Evolutionary conservation across 768 basidiomycete genomes (phyloP), one percentile per base, ranked within the genome.

Genomic region (Hirschioporus abietinus): DNA sequence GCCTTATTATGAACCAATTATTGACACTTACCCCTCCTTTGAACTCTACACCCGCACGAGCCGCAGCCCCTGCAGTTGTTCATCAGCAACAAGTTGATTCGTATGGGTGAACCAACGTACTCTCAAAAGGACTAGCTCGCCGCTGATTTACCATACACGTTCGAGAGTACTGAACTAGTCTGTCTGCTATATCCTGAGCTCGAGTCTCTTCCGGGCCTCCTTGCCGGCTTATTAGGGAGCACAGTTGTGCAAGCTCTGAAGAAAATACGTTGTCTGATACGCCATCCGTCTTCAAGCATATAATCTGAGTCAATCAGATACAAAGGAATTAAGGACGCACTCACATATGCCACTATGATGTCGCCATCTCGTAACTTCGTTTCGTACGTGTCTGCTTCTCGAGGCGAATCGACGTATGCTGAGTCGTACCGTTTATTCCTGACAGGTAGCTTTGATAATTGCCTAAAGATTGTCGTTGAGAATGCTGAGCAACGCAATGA

Each of bases 111-210:
- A 34, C 25, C 26, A 7, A 78, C 87, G 72, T 73, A 85, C 89
- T 83, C 76, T 91, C 87, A 70, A 93, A 94, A 1, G 92, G 92
- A 74, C 88, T 91, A 34, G 84, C 80, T 70, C 88, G 79, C 65
- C 77, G 81, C 68, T 82, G 84, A 72, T 85, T 87, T 67, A 76
- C 78, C 92, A 94, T 93, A 73, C 89, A 91, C 27, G 79, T 75
- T 67, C 80, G 81, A 1, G 92, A 84, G 71, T 90, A 89, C 35
- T 88, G 82, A 1, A 93, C 86, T 63, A 92, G 79, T 24, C 86
- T 83, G 71, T 92, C 86, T 7, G 92, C 89, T 75, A 94, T 88
- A 17, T 78, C 77, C 72, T 92, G 88, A 1, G 87, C 89, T 72
- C 87, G 86, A 35, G 79, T 75, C 42, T 84, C 84, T 68, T 92